Evolutionary conservation across 2,329 filamentous ascomycete genomes (phyloP), one percentile per base, ranked within the genome.

Genomic region (Paraconiothyrium brasiliense): DNA sequence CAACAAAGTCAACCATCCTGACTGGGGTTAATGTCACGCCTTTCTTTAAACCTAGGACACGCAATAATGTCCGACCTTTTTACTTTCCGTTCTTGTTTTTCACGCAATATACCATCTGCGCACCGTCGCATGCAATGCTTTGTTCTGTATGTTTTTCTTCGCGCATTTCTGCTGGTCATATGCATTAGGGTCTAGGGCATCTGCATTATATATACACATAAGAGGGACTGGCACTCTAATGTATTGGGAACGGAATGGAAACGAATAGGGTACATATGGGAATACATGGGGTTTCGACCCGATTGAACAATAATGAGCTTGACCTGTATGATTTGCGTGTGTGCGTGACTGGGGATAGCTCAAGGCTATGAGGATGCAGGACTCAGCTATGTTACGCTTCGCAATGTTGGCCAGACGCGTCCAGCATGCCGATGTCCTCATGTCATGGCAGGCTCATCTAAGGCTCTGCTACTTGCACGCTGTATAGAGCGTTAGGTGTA

Each of bases 21-120:
- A 54, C 41, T 54, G 50, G 50, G 22, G 35, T 2, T 54, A 22
- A 54, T 54, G n/a, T 27, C 24, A 6, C 32, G 10, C 16, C 3
- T 35, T 39, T 24, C n/a, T 24, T 37, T 27, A 7, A 35, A 16
- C 48, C 6, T 22, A n/a, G 24, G 11, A 11, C 24, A 22, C 49
- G 16, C 20, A 20, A 41, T 41, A 11, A 20, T 11, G 37, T 47
- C 22, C 27, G 34, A 9, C 10, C n/a, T 20, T 46, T 34, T 55
- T 1, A 7, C 5, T 34, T 14, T 16, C 9, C 16, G 41, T 13
- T 4, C n/a, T 4, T 46, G 43, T 24, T 51, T 37, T 39, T 24
- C 20, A 47, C 27, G 54, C 54, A 27, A 47, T 56, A 47, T 56
- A 47, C 54, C 43, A 56, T 47, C n/a, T 47, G 43, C 43, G 54